Evolutionary conservation across 2,329 filamentous ascomycete species (phyloP).

Genomic region (Massarina eburnea): DNA sequence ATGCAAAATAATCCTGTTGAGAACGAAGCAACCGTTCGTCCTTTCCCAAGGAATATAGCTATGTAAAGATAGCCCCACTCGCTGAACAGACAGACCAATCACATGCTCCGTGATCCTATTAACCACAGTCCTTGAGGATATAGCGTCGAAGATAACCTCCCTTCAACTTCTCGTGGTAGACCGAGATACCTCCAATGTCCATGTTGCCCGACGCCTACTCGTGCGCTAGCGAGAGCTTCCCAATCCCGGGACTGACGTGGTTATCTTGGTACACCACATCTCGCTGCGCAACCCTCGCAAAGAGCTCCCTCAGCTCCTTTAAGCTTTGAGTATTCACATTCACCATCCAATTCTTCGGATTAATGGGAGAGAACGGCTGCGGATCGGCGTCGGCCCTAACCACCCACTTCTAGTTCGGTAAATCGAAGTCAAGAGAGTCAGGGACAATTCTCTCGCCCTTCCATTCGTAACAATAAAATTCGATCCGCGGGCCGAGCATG

Average conservation of each 20-base stretch:
- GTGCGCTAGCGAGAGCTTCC: not conserved
- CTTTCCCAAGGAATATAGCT: too few species aligned
- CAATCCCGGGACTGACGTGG: not conserved
- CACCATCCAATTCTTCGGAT: not conserved
- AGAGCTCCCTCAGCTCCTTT: not conserved
- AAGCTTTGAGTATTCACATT: not conserved
- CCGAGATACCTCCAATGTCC: too few species aligned
- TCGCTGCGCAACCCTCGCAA: not conserved
- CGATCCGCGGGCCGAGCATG: conserved; percentile 25
- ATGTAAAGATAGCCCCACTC: too few species aligned
- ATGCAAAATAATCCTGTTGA: too few species aligned
- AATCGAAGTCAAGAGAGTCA: not conserved
- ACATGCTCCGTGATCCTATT: too few species aligned
- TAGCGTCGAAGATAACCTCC: too few species aligned
- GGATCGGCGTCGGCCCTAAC: not conserved
- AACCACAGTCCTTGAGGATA: too few species aligned
- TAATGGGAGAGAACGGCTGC: not conserved
- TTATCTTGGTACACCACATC: conserved; percentile 1
- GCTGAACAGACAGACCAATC: too few species aligned
- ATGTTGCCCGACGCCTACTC: too few species aligned
- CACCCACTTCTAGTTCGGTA: not conserved
- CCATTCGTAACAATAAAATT: conserved; percentile 23
- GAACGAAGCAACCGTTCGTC: too few species aligned
- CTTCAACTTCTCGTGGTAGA: too few species aligned
- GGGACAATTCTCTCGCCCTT: not conserved